These are phyloP conservation scores for Diversispora eburnea DNA, from an alignment of 192 early-diverging fungal species.

Conservation along the genomic window DNA sequence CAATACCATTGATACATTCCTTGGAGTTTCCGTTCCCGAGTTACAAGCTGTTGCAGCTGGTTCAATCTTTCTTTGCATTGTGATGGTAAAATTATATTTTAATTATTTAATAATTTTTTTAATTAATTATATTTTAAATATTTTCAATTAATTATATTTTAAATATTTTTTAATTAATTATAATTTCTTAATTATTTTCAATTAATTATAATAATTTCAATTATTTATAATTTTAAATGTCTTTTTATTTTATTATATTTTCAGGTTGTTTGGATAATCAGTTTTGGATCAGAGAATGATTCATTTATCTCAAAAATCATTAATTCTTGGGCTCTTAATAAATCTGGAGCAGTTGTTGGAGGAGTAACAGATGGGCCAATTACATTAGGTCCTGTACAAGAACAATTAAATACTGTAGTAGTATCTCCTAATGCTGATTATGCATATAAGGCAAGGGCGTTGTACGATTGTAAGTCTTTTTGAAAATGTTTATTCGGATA, in stretches of 20 bases:
- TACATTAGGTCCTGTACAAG: conserved; percentile 22
- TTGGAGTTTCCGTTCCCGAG: background rate
- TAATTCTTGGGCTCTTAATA: conserved; percentile 31
- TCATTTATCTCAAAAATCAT: conserved; percentile 42
- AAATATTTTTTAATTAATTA: too few relatives aligned
- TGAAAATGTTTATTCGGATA: background rate
- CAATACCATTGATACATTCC: background rate
- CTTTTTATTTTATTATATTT: conserved; percentile 27
- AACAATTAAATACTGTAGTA: conserved; percentile 31
- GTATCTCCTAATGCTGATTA: conserved; percentile 46
- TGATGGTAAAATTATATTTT: conserved; percentile 29
- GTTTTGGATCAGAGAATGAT: conserved; percentile 63
- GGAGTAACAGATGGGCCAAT: conserved; percentile 38
- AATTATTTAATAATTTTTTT: too few relatives aligned
- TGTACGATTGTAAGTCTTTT: conserved; percentile 57
- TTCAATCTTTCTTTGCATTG: conserved; percentile 37
- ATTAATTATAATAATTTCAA: too few relatives aligned
- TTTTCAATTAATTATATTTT: too few relatives aligned
- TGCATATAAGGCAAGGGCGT: conserved; percentile 61
- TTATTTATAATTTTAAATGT: conserved; percentile 16
- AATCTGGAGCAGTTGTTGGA: conserved; percentile 29
- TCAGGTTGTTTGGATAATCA: conserved; percentile 63
- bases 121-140: too few relatives aligned
- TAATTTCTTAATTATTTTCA: too few relatives aligned
- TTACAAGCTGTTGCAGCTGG: conserved; percentile 35